Base-by-base conservation (phyloP, 2,329 filamentous ascomycete species). In the Paraphoma chrysanthemicola region DNA sequence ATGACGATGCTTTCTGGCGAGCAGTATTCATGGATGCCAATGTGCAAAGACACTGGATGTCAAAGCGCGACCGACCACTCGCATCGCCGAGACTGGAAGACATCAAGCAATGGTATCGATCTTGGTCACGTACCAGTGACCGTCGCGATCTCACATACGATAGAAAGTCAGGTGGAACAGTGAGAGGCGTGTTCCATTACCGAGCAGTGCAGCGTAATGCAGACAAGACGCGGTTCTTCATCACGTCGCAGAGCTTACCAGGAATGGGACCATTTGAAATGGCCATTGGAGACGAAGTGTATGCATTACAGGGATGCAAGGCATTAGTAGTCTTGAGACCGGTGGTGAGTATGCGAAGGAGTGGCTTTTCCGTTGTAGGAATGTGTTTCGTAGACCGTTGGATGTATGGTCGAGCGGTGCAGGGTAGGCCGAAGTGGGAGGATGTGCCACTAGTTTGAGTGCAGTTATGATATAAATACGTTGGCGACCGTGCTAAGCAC, bases 381-480 rank as follows among this genome's bases (percentile, higher is more conserved):
- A 3, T 46, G 16, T 46, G 44, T 28, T 46, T 46, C 14, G 28
- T 46, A 14, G 44, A 46, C 17, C 23, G 29, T 31, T 16, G 29
- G 28, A 46, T 46, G 44, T n/a, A 46, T 33, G 44, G 44, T 14
- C 14, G 28, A 11, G 44, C 44, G n/a, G 44, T 14, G 23, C 44
- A 46, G 14, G 44, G 44, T 14, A 30, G 29, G 28, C 28, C 44
- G n/a, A 31, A 33, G 14, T 46, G 44, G 44, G 10, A 46, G 28
- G 9, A 29, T 5, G 9, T 46, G n/a, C 12, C 30, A 6, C 44
- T 46, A 8, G 18, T 46, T 14, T 46, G 29, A 31, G 14, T 36
- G 14, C 33, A 36, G 63, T 67, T 14, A 66, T 50, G 4, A 60
- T 43, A 39, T 61, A 69, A 5, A 23, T 23, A 23, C 5, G 23